phyloP scores from a whole-genome alignment of 148 eudicot genomes.

The Selenicereus undatus region DNA sequence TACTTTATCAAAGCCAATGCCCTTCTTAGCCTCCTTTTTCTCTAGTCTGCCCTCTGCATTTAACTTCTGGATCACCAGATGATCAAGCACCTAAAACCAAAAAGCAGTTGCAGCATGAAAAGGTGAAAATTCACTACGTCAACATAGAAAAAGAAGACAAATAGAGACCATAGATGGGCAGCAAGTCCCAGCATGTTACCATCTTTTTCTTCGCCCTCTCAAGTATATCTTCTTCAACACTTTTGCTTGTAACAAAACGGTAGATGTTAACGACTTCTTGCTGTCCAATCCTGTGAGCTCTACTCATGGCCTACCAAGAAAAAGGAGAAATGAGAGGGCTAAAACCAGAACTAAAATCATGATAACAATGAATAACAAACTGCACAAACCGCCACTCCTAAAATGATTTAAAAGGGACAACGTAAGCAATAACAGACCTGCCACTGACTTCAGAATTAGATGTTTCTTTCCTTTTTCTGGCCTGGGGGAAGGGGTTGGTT shows the following conservation, averaged over 20 bases:
- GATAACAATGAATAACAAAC: not conserved
- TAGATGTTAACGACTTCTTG: conserved; percentile 99
- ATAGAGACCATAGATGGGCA: not conserved
- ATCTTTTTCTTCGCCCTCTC: conserved; percentile 99
- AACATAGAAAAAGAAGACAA: not conserved
- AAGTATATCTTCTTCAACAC: conserved; percentile 98
- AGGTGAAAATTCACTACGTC: not conserved
- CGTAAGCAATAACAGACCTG: not conserved
- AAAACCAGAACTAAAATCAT: not conserved
- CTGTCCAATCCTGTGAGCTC: conserved; percentile 99
- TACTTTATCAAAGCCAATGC: conserved; percentile 83
- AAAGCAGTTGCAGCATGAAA: not conserved
- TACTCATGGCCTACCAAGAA: conserved; percentile 81
- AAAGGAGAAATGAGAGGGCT: not conserved
- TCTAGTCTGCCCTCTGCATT: conserved; percentile 98
- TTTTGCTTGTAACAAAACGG: conserved; percentile 96
- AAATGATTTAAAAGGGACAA: not conserved
- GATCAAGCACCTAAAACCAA: conserved; percentile 77
- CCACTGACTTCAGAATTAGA: not conserved
- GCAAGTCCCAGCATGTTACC: conserved; percentile 39
- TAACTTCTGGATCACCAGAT: conserved; percentile 94
- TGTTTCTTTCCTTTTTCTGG: not conserved
- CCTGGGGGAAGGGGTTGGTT: not conserved
- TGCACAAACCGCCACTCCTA: not conserved
- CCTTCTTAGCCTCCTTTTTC: conserved; percentile 94